Percentiles rank a stretch among this genome's conserved stretches.
These are phyloP conservation scores for Dryadomyces quercivorus DNA, from an alignment of 2,329 filamentous ascomycete species.

Conservation along the genomic window DNA sequence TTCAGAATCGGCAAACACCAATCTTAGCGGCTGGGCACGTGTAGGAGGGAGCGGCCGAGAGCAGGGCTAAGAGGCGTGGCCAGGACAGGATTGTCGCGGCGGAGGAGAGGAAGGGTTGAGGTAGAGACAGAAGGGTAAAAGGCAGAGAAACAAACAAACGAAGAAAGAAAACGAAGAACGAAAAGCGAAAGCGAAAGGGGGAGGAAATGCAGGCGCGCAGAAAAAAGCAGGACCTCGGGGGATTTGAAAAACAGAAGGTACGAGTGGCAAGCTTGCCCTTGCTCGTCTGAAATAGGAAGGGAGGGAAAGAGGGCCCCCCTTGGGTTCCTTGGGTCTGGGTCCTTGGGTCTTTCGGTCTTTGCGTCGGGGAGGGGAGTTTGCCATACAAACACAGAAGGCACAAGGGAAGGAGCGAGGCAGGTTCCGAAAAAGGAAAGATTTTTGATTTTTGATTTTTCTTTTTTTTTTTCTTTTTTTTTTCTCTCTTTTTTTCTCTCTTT, in stretches of 20 bases:
- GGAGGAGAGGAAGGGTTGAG: neutral
- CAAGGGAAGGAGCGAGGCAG: neutral
- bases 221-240: neutral
- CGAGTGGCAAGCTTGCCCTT: neutral
- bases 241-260: neutral
- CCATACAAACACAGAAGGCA: neutral
- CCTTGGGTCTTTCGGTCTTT: no score
- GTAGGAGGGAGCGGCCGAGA: no score
- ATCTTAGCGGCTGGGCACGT: neutral
- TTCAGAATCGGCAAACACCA: neutral
- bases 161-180: neutral
- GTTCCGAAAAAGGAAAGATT: slow-evolving; percentile 3
- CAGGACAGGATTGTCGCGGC: neutral
- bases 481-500: no score
- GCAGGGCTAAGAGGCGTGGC: no score
- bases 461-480: no score
- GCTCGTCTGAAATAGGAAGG: neutral
- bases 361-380: neutral
- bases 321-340: no score
- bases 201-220: neutral
- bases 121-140: neutral
- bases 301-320: neutral
- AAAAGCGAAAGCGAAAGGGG: neutral
- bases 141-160: neutral
- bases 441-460: no score